Evolutionary conservation across 306 rosid species (phyloP).

Genomic region (Rubus parviflorus): DNA sequence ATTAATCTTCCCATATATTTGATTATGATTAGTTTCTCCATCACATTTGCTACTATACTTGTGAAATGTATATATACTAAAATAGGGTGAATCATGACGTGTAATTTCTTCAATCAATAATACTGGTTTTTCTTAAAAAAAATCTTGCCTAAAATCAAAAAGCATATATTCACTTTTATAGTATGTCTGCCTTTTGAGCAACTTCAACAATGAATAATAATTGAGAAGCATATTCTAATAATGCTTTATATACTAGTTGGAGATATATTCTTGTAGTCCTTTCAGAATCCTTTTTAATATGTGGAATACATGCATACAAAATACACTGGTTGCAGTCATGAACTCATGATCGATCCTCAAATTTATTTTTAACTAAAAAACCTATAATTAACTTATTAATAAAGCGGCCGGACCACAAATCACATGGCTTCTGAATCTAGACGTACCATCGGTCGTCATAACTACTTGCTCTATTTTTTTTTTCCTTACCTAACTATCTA

Average conservation of each 20-base stretch:
- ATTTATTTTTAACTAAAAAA: too few relatives aligned
- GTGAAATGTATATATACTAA: too few relatives aligned
- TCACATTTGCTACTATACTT: background rate
- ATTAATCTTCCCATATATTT: too few relatives aligned
- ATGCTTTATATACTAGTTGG: background rate
- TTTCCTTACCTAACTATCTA: background rate
- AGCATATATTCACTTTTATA: too few relatives aligned
- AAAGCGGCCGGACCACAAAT: background rate
- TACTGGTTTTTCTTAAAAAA: too few relatives aligned
- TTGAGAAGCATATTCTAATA: background rate
- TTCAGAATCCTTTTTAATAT: background rate
- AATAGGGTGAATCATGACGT: too few relatives aligned
- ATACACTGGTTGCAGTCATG: background rate
- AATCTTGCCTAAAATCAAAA: too few relatives aligned
- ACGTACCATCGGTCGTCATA: background rate
- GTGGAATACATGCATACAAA: background rate
- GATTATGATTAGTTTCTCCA: too few relatives aligned
- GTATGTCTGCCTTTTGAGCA: background rate
- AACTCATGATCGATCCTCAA: too few relatives aligned
- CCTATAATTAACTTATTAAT: too few relatives aligned
- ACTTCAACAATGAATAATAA: background rate
- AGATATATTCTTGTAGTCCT: background rate
- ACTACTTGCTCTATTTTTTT: background rate
- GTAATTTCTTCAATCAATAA: too few relatives aligned
- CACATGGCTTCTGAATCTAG: background rate